Base-by-base conservation (phyloP, 108 stramenopile species). In the Skeletonema tropicum region DNA sequence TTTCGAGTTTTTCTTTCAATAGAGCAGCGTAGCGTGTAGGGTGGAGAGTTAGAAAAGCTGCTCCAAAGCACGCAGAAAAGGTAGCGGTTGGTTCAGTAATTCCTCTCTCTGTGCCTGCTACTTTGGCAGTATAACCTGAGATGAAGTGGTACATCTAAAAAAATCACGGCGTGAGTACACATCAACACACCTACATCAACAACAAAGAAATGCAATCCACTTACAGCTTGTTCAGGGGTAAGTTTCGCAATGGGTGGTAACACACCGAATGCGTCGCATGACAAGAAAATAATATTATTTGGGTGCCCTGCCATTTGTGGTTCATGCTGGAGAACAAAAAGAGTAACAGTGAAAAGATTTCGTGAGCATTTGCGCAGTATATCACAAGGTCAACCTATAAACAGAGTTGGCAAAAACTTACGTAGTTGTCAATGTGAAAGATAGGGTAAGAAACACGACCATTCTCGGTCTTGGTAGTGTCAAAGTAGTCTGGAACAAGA, bases 131-230 rank as follows among this genome's bases (percentile, higher is more conserved):
- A 86, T 98, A 99, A 45, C 98, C 98, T 45, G 89, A 91, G 61
- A 99, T 84, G 85, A 98, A 99, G 76, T 98, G 97, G 82, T 99
- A 99, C 95, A 98, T 97, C 35, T n/a, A n/a, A n/a, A n/a, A n/a
- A n/a, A n/a, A n/a, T n/a, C n/a, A n/a, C n/a, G n/a, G n/a, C n/a
- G n/a, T n/a, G n/a, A n/a, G n/a, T n/a, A n/a, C n/a, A n/a, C n/a
- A n/a, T n/a, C n/a, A n/a, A n/a, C n/a, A n/a, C n/a, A n/a, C n/a
- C n/a, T n/a, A n/a, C n/a, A n/a, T n/a, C n/a, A n/a, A n/a, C n/a
- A n/a, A n/a, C n/a, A n/a, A n/a, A n/a, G n/a, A n/a, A n/a, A n/a
- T n/a, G n/a, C n/a, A n/a, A n/a, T n/a, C n/a, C n/a, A n/a, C n/a
- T n/a, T n/a, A n/a, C n/a, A n/a, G 98, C 97, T 86, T 97, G 97